Percentiles rank a stretch among this genome's conserved stretches.
Evolutionary conservation across 2,329 filamentous ascomycete species (phyloP).

Genomic region (Talaromyces piceae): DNA sequence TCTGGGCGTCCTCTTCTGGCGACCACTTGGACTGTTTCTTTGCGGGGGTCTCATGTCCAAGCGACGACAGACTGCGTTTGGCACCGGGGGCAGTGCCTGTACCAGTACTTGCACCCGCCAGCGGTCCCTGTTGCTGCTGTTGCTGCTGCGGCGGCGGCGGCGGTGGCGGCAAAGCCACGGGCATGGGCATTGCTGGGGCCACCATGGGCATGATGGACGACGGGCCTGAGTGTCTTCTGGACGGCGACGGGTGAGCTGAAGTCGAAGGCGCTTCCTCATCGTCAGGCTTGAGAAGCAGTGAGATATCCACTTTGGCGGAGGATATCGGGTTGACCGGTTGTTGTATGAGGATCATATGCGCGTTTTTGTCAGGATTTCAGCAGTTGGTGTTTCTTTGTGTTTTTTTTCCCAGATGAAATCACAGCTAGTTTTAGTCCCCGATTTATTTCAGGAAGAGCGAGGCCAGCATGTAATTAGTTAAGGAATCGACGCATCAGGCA

Average conservation of each 20-base stretch:
- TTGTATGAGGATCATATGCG: conserved; percentile 39
- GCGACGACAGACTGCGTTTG: conserved; percentile 40
- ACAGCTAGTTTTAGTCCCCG: too few relatives aligned
- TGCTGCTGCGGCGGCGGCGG: conserved; percentile 19
- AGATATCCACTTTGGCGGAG: conserved; percentile 85
- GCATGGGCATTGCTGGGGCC: conserved; percentile 22
- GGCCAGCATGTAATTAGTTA: too few relatives aligned
- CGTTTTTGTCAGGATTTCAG: conserved; percentile 15
- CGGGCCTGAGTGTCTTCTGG: conserved; percentile 3
- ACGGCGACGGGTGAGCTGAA: conserved; percentile 21
- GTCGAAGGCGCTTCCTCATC: conserved; percentile 25
- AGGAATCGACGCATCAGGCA: too few relatives aligned
- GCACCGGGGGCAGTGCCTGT: too few relatives aligned
- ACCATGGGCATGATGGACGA: conserved; percentile 16
- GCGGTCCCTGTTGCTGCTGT: too few relatives aligned
- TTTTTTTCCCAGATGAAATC: too few relatives aligned
- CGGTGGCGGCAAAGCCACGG: conserved; percentile 9
- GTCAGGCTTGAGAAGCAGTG: conserved; percentile 68
- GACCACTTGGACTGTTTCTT: conserved; percentile 98
- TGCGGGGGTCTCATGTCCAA: conserved; percentile 55
- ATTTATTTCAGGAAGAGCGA: too few relatives aligned
- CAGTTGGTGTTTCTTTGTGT: neutral
- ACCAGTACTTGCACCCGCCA: too few relatives aligned
- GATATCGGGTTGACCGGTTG: conserved; percentile 29
- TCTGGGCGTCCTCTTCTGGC: conserved; percentile 82